These are phyloP conservation scores for Trypanosoma vivax DNA, from an alignment of 208 protist species.

Conservation along the genomic window DNA sequence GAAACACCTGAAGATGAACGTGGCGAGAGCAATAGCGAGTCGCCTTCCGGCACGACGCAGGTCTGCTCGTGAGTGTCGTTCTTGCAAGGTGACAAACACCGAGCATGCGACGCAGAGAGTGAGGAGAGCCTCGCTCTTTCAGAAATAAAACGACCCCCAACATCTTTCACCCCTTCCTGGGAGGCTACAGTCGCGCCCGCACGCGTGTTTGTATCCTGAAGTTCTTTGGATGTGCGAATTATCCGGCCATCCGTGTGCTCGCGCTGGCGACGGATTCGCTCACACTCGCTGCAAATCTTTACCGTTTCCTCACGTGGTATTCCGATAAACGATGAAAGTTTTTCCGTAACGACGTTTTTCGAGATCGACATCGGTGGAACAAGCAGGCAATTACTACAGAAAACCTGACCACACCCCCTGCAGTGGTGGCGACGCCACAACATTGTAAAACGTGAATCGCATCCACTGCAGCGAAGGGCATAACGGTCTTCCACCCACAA, in stretches of 20 bases:
- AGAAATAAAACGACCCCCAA: no score
- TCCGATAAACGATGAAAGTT: conserved; percentile 1
- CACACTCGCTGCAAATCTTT: conserved; percentile 31
- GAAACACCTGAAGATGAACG: not conserved
- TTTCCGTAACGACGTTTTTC: conserved; percentile 6
- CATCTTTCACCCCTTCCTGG: no score
- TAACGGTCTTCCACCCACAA: conserved; percentile 81
- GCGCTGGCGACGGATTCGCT: conserved; percentile 15
- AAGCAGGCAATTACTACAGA: conserved; percentile 59
- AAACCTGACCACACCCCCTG: conserved; percentile 73
- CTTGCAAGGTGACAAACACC: no score
- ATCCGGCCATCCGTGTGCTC: not conserved
- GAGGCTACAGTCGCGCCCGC: no score
- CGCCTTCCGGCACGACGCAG: no score
- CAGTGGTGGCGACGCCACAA: conserved; percentile 74
- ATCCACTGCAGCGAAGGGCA: conserved; percentile 52
- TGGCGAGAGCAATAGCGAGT: not conserved
- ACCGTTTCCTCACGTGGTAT: conserved; percentile 1
- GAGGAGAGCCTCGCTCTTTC: no score
- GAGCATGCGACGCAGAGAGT: no score
- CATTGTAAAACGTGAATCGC: conserved; percentile 50
- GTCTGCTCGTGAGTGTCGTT: no score
- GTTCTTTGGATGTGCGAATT: not conserved
- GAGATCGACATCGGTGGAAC: not conserved
- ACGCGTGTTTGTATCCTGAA: not conserved